Base-by-base conservation (phyloP, 495 filamentous ascomycete genomes). In the Amorphotheca resinae region DNA sequence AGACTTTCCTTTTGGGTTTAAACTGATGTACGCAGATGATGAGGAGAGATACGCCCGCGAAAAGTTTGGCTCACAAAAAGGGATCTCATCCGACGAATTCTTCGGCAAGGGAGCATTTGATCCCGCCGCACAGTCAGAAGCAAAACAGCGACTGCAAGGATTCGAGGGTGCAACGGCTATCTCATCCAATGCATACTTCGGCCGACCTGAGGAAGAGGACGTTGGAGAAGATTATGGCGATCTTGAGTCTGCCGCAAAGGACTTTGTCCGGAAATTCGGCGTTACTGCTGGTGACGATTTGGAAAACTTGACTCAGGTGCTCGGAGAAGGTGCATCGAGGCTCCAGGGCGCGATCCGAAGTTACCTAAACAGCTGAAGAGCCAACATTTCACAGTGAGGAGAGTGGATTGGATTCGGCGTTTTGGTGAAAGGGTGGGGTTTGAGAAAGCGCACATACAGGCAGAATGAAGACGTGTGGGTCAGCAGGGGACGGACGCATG, bases 1-100 rank as follows among this genome's bases (percentile, higher is more conserved):
- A 26, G 1, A 7, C 41, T 32, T 21, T 20, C 12, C 33, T 20
- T 33, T 5, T 28, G 22, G 11, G 44, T 18, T 52, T 64, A 50
- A 64, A 20, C 11, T 32, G 22, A n/a, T 45, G 18, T 45, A 22
- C n/a, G n/a, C 50, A 80, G 82, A 78, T 42, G 80, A 89, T 25
- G 73, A 72, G 5, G 77, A 89, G 52, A 68, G 67, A 48, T 87
- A 79, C 54, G 84, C 85, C 2, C 79, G 83, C 45, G 59, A 69
- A 53, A 89, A 88, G 57, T 98, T 98, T 50, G 91, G 88, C 43
- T 62, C 59, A 40, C 91, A 98, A 64, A 96, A 95, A 69, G 83
- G 82, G 59, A 98, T 98, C 51, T 95, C 87, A 1, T 94, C 86
- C 2, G 91, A 98, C 63, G 91, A 98, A 54, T 95, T 94, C 67